These are phyloP conservation scores for Hyphodiscus hymeniophilus DNA, from an alignment of 495 filamentous ascomycete genomes.

Conservation along the genomic window DNA sequence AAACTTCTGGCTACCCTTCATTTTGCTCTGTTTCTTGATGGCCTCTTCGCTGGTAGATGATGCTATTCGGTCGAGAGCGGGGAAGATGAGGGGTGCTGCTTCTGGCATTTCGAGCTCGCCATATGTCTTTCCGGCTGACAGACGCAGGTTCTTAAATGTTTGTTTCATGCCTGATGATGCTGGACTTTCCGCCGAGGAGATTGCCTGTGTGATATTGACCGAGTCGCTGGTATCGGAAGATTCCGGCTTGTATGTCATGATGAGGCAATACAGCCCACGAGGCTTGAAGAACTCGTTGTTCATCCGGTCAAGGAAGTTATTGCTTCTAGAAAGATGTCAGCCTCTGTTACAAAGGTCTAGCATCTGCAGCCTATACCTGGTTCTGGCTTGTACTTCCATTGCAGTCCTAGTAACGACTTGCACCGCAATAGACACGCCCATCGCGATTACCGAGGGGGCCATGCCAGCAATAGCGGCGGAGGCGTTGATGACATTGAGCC, in stretches of 20 bases:
- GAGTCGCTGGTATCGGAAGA: conserved; percentile 21
- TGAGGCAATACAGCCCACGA: conserved; percentile 48
- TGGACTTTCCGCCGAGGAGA: conserved; percentile 10
- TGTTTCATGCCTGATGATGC: conserved; percentile 25
- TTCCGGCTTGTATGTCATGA: conserved; percentile 52
- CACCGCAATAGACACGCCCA: conserved; percentile 35
- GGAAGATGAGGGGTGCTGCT: conserved; percentile 46
- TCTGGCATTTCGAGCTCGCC: conserved; percentile 40
- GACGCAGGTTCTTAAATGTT: conserved; percentile 29
- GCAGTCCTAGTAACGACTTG: conserved; percentile 10
- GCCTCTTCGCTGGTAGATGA: conserved; percentile 22
- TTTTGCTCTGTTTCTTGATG: conserved; percentile 22
- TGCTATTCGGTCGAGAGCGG: conserved; percentile 37
- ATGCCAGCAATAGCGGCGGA: conserved; percentile 29
- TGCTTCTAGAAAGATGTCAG: conserved; percentile 30
- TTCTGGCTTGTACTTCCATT: conserved; percentile 34
- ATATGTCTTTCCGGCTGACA: conserved; percentile 37
- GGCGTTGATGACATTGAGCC: conserved; percentile 37
- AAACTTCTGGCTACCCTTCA: conserved; percentile 36
- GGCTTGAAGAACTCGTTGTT: conserved; percentile 52
- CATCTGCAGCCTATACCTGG: conserved; percentile 32
- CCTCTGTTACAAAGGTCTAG: conserved; percentile 38
- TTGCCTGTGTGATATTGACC: conserved; percentile 28
- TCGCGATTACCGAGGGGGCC: conserved; percentile 34
- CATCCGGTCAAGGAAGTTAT: conserved; percentile 46